These are phyloP conservation scores for Pichia sp. DNA, from an alignment of 1,139 yeast genomes.

Conservation along the genomic window DNA sequence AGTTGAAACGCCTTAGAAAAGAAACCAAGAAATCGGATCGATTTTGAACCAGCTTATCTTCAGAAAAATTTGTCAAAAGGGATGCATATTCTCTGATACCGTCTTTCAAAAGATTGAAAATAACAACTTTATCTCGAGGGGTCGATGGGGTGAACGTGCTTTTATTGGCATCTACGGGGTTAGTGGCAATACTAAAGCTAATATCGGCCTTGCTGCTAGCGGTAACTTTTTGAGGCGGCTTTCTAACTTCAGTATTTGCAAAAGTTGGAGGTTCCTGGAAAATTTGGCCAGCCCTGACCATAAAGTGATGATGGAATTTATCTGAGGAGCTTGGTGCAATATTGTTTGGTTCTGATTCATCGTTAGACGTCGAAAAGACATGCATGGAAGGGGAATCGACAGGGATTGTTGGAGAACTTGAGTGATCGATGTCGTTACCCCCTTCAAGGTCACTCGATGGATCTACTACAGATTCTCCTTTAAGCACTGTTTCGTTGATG, in stretches of 20 bases:
- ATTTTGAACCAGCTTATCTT: conserved; percentile 21
- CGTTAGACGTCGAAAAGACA: conserved; percentile 11
- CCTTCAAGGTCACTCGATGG: conserved; percentile 12
- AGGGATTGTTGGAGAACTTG: conserved; percentile 26
- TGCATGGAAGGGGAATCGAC: conserved; percentile 24
- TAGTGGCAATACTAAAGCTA: neutral
- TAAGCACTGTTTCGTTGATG: neutral
- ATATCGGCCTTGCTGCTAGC: neutral
- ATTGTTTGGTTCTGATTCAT: conserved; percentile 3
- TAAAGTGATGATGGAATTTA: conserved; percentile 5
- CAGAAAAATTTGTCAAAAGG: conserved; percentile 19
- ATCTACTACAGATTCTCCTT: neutral
- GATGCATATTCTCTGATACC: conserved; percentile 26
- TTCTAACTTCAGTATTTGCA: conserved; percentile 1
- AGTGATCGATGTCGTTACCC: conserved; percentile 15
- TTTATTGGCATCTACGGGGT: neutral
- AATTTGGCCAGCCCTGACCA: neutral
- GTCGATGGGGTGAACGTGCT: neutral
- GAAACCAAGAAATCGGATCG: conserved; percentile 28
- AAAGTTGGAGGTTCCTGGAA: conserved; percentile 16
- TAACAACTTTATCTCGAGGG: neutral
- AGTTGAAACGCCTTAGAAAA: conserved; percentile 20
- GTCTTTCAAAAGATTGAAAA: conserved; percentile 18
- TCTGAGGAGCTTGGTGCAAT: neutral
- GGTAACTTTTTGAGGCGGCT: neutral